Base-by-base conservation (phyloP, 169 alveolate genomes). In the Plasmodium falciparum region DNA sequence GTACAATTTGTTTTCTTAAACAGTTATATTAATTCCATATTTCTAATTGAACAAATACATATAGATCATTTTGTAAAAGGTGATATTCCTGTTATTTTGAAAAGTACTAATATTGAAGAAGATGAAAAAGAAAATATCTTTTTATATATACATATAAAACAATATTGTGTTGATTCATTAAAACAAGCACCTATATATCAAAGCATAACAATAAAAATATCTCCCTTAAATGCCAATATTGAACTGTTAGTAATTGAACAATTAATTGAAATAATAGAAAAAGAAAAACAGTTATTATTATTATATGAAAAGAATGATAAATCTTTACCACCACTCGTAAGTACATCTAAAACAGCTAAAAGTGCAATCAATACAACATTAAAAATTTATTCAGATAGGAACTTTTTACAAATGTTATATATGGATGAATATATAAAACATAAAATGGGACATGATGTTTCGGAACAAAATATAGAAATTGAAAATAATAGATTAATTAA, bases 21-120 rank as follows among this genome's bases (percentile, higher is more conserved):
- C 50, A 86, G 94, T 85, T 71, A 89, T 61, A 67, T 94, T 13
- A 94, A 94, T 56, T 86, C 93, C 29, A 76, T 66, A 17, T 75
- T 88, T 43, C 54, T 71, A 22, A 92, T 94, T 63, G 92, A 94
- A 73, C 91, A 93, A 54, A 93, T 94, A 15, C 97, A 95, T 70
- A 91, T 95, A 39, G 98, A 96, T 89, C 98, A 96, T 78, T 96
- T 96, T 61, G 96, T 96, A 43, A 95, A 92, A 66, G 98, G 97
- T 26, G 97, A 94, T 75, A 94, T 95, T 15, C 98, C 98, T 26
- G 98, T 96, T 45, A 96, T 96, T 11, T 88, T 96, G 59, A 96
- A 96, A 78, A 93, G 95, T 52, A 90, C 96, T 15, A 90, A 94
- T 15, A 95, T 88, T 65, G 62, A 93, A 26, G 92, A 92, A 33